phyloP scores from a whole-genome alignment of 495 filamentous ascomycete species.

The Chaetomidium leptoderma region DNA sequence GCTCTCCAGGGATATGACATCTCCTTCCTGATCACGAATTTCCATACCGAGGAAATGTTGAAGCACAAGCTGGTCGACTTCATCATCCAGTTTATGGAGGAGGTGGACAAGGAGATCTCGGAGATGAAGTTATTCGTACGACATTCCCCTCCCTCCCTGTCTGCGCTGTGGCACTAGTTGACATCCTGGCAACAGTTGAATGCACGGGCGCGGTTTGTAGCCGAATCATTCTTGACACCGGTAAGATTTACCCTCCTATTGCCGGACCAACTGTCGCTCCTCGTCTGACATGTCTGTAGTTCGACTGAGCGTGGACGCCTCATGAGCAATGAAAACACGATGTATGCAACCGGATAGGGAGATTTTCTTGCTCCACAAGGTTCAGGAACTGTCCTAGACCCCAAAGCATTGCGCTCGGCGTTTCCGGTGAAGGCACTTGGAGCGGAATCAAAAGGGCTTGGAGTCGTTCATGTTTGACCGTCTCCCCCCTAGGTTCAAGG shows the following conservation, averaged over 20 bases:
- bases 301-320: conserved; percentile 4
- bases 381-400: not conserved
- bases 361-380: not conserved
- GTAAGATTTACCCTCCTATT: conserved; percentile 50
- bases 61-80: conserved; percentile 99
- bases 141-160: conserved; percentile 5
- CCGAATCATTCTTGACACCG: conserved; percentile 94
- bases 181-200: conserved; percentile 63
- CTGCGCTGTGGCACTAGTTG: not conserved
- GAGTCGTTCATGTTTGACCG: not conserved
- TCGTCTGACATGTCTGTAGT: not conserved
- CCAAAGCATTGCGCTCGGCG: conserved; percentile 13
- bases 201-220: conserved; percentile 94
- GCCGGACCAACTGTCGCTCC: not conserved
- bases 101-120: conserved; percentile 98
- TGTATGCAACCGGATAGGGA: not conserved
- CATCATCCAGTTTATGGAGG: conserved; percentile 98
- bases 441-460: not conserved
- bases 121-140: conserved; percentile 99
- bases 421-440: conserved; percentile 12
- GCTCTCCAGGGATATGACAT: conserved; percentile 90
- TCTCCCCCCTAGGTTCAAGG: not conserved
- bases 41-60: conserved; percentile 95
- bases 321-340: not conserved
- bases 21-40: conserved; percentile 96